Evolutionary conservation across 176 grass and related monocot species (phyloP).

Genomic region (Aegilops sharonensis): DNA sequence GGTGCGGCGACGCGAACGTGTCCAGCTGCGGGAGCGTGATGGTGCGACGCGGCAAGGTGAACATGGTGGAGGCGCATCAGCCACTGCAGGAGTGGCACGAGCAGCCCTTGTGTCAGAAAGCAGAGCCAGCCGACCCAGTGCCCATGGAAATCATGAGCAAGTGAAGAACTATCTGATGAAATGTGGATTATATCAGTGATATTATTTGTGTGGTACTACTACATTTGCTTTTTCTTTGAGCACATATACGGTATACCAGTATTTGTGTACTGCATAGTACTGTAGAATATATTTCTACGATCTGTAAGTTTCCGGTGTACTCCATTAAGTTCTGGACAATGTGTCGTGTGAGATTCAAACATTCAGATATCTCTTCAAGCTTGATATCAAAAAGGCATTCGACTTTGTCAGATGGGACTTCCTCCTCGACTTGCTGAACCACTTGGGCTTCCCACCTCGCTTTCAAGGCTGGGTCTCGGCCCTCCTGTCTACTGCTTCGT

Average conservation of each 20-base stretch:
- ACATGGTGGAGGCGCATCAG: slow-evolving; percentile 1
- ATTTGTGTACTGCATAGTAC: background rate
- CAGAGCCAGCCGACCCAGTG: background rate
- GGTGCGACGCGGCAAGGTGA: slow-evolving; percentile 23
- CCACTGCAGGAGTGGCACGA: background rate
- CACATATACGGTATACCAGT: background rate
- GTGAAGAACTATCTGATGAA: background rate
- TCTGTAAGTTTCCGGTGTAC: background rate
- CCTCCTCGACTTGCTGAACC: too few species aligned
- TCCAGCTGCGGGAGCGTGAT: slow-evolving; percentile 8
- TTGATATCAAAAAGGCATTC: too few species aligned
- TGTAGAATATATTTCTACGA: background rate
- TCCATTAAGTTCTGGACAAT: too few species aligned
- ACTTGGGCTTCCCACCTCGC: too few species aligned
- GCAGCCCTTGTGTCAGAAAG: background rate
- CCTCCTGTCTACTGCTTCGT: too few species aligned
- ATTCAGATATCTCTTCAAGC: too few species aligned
- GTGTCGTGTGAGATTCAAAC: too few species aligned
- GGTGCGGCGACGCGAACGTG: slow-evolving; percentile 18
- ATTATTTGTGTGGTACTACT: background rate
- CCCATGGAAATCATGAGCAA: slow-evolving; percentile 12
- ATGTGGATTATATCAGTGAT: background rate
- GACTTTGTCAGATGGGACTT: too few species aligned
- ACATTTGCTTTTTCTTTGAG: background rate
- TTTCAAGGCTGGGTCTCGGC: too few species aligned